Evolutionary conservation across 106 monocot genomes (phyloP), one percentile per base, ranked within the genome.

Genomic region (Dendrobium chrysotoxum): DNA sequence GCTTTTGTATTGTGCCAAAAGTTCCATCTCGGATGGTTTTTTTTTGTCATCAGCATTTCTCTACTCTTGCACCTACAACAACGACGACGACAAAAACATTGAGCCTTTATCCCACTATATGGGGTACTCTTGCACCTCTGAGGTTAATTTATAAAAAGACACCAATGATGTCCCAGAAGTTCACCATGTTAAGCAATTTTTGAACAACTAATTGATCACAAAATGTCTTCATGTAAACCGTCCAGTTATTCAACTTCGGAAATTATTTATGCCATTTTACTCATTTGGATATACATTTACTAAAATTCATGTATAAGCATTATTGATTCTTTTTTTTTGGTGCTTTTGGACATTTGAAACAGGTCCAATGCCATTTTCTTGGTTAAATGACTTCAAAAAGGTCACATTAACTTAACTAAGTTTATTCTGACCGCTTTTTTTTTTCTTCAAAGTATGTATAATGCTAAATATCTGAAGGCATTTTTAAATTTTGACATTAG

Each of bases 341-440:
- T 78, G 21, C 21, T 38, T 54, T 78, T 68, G 25, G n/a, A 31
- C 21, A 2, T 47, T 65, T 89, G 76, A 53, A 76, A 71, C 80
- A 95, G 95, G 95, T 18, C 90, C 90, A 50, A 77, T 92, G 77
- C 85, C 90, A 44, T 28, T 92, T 79, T 64, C 87, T 85, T 92
- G 86, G 92, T 75, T 90, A 77, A 95, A 92, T 75, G 83, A 87
- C 73, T 92, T 95, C 82, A 84, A 41, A 38, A 88, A 82, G 90
- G 95, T 95, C 7, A 28, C 20, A 53, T 66, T 65, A 39, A 20
- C 40, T 28, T 20, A 10, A 78, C 38, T 65, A 15, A 20, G 64
- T 54, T 46, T 79, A 31, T 28, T 74, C 8, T 74, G 44, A 46
- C 6, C 68, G 17, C 50, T 16, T 23, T 61, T 40, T 40, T 35